phyloP scores from a whole-genome alignment of 2,329 filamentous ascomycete genomes.

The Diaporthe destruens region DNA sequence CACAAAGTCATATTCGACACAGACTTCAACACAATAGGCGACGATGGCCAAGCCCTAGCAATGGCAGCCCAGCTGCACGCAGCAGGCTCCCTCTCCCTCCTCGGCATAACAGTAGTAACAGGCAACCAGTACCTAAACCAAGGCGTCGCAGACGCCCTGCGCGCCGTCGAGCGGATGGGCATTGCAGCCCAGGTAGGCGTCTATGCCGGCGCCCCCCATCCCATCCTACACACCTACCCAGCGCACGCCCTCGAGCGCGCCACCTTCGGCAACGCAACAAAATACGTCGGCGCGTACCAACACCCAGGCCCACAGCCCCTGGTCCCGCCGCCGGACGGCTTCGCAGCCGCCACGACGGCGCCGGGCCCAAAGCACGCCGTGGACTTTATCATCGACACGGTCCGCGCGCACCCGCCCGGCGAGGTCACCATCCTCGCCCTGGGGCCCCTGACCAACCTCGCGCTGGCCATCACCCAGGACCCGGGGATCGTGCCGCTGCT shows the following conservation, averaged over 20 bases:
- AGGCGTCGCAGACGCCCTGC: constrained; percentile 1
- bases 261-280: neutral
- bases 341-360: neutral
- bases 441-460: constrained; percentile 12
- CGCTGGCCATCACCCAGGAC: constrained; percentile 3
- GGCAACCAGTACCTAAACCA: constrained; percentile 19
- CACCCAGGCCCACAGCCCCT: neutral
- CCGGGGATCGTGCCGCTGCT: neutral
- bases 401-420: neutral
- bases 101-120: neutral
- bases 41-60: constrained; percentile 27
- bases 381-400: neutral
- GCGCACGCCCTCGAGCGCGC: constrained; percentile 4
- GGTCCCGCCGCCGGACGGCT: neutral
- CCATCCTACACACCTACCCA: constrained; percentile 2
- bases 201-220: neutral
- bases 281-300: neutral
- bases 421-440: constrained; percentile 10
- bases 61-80: constrained; percentile 24
- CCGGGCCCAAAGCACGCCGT: neutral
- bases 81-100: neutral
- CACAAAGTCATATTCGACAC: constrained; percentile 9
- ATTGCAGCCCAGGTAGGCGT: neutral
- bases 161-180: constrained; percentile 15
- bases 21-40: constrained; percentile 29